Base-by-base conservation (phyloP, 2,329 filamentous ascomycete species). In the Fusarium tuaranense region DNA sequence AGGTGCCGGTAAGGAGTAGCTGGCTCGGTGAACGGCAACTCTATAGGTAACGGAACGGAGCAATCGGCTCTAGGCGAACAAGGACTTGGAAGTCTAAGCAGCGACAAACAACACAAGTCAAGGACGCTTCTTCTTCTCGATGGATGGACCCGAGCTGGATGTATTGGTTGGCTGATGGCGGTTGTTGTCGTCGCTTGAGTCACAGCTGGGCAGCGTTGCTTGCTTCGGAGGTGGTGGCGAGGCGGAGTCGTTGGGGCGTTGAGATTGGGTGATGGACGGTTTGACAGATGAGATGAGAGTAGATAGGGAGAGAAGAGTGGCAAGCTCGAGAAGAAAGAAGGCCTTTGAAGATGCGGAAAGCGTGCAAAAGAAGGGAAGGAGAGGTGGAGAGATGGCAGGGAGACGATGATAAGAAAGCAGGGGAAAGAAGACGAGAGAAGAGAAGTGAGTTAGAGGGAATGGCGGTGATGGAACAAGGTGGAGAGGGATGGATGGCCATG, bases 271-370 rank as follows among this genome's bases (percentile, higher is more conserved):
- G 62, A 70, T 68, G 68, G 66, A 64, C 68, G 71, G 63, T 63
- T 70, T 69, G 63, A 73, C 63, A 69, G 72, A 75, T 61, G 73
- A 75, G 70, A 75, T 62, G 63, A 62, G 38, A 55, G 48, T 38
- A 73, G 64, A 67, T 69, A 71, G 71, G 69, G 69, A 75, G 67
- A 68, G 76, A 74, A 76, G 75, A 75, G 78, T 74, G 72, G 79
- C 77, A 83, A 81, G 78, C 78, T 81, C 77, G 78, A 82, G 78
- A 80, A 81, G 79, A 79, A 80, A 80, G 80, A 82, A 80, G 80
- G 79, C 73, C 79, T 79, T 80, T 80, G 79, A 75, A 71, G 75
- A 77, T 78, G 76, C 72, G 74, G 77, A 80, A 78, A 75, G 79
- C 78, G 79, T 77, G 78, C 78, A 77, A 79, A 80, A 71, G 75